Conservation (phyloP, 306 rosid genomes). For the Cucurbita ficifolia region DNA sequence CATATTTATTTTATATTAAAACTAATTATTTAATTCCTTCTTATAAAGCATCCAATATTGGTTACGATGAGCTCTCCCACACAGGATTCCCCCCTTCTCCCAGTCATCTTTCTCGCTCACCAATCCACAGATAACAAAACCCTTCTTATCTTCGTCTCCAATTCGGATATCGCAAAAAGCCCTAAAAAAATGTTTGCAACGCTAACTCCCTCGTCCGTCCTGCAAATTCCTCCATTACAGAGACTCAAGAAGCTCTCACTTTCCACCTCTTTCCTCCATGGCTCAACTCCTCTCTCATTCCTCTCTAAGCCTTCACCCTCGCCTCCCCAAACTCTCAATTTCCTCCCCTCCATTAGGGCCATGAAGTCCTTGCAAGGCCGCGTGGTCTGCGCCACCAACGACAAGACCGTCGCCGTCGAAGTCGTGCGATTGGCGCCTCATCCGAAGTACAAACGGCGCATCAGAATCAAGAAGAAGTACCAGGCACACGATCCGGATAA, state of each 20-base stretch:
- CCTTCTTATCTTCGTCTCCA: slow-evolving; percentile 7
- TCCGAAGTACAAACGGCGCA: slow-evolving; percentile 76
- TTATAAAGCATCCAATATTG: too few relatives aligned
- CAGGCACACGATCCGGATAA: slow-evolving; percentile 90
- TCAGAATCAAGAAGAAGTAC: slow-evolving; percentile 91
- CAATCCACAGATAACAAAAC: neutral
- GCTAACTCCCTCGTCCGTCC: slow-evolving; percentile 40
- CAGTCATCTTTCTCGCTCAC: neutral
- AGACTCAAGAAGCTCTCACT: slow-evolving; percentile 29
- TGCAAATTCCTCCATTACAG: slow-evolving; percentile 39
- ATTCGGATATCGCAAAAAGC: neutral
- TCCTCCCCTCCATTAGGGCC: slow-evolving; percentile 45
- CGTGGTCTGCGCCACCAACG: slow-evolving; percentile 55
- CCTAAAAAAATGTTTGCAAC: slow-evolving; percentile 14
- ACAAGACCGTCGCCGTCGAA: slow-evolving; percentile 81
- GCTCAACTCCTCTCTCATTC: slow-evolving; percentile 29
- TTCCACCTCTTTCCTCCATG: slow-evolving; percentile 38
- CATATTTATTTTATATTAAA: too few relatives aligned
- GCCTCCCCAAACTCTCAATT: slow-evolving; percentile 12
- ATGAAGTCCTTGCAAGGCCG: slow-evolving; percentile 62
- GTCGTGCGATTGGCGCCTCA: slow-evolving; percentile 76
- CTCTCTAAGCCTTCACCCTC: slow-evolving; percentile 37
- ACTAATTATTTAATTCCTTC: too few relatives aligned
- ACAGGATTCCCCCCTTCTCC: neutral
- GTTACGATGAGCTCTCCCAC: neutral